Percentiles rank a stretch among this genome's conserved stretches.
phyloP scores from a whole-genome alignment of 1,139 yeast genomes.

The Geotrichum australiense region DNA sequence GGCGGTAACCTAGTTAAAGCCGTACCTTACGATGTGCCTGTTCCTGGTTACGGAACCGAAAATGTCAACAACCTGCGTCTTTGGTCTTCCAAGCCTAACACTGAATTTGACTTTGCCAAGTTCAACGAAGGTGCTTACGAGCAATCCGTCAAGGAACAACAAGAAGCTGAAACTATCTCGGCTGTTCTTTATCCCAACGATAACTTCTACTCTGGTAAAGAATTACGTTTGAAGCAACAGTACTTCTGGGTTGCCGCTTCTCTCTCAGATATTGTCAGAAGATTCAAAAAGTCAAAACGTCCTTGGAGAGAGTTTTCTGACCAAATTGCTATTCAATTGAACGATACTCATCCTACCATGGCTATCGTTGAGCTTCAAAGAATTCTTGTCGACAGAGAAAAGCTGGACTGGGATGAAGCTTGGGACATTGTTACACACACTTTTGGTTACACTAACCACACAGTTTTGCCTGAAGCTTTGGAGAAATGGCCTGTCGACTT shows the following conservation, averaged over 20 bases:
- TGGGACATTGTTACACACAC: slow-evolving; percentile 78
- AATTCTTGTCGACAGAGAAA: slow-evolving; percentile 76
- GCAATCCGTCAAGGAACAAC: slow-evolving; percentile 77
- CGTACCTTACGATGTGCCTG: slow-evolving; percentile 88
- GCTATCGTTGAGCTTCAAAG: slow-evolving; percentile 89
- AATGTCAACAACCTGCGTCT: slow-evolving; percentile 85
- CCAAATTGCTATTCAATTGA: slow-evolving; percentile 84
- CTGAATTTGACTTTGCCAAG: slow-evolving; percentile 86
- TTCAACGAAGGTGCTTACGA: slow-evolving; percentile 90
- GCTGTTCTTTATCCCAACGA: slow-evolving; percentile 91
- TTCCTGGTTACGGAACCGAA: slow-evolving; percentile 80
- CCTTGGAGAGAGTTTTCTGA: slow-evolving; percentile 82
- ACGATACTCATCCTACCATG: slow-evolving; percentile 92
- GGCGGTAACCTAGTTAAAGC: slow-evolving; percentile 90
- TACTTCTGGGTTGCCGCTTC: slow-evolving; percentile 97
- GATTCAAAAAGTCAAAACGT: slow-evolving; percentile 74
- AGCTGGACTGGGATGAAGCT: slow-evolving; percentile 72
- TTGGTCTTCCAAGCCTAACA: slow-evolving; percentile 87
- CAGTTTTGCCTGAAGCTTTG: slow-evolving; percentile 90
- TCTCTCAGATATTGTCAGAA: slow-evolving; percentile 80
- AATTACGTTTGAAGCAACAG: slow-evolving; percentile 87
- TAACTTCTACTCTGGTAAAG: slow-evolving; percentile 86
- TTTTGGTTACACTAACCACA: slow-evolving; percentile 91
- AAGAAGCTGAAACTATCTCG: slow-evolving; percentile 84
- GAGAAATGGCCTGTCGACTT: slow-evolving; percentile 93